Percentiles rank a stretch among this genome's conserved stretches.
Evolutionary conservation across 768 basidiomycete genomes (phyloP).

Genomic region (Mycena olivaceomarginata): DNA sequence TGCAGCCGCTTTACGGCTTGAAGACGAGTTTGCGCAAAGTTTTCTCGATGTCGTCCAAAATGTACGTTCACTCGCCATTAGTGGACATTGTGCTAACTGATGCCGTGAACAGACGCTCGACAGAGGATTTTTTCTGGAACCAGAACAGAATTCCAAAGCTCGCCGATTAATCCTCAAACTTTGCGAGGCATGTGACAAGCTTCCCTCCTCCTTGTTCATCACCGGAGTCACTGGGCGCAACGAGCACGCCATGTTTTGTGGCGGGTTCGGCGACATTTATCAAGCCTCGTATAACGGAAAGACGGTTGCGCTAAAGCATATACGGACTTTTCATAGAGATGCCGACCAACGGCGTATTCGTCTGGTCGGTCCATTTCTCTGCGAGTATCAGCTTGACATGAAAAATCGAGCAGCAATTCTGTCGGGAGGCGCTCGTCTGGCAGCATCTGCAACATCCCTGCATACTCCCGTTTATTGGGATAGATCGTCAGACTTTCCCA

Average conservation of each 20-base stretch:
- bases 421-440: conserved; percentile 55
- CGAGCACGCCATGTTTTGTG: conserved; percentile 32
- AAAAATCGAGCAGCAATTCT: conserved; percentile 46
- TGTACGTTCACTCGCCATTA: not conserved
- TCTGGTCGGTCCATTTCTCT: not conserved
- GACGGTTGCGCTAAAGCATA: conserved; percentile 24
- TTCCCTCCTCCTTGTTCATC: conserved; percentile 45
- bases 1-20: conserved; percentile 9
- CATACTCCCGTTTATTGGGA: conserved; percentile 55
- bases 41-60: conserved; percentile 31
- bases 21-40: conserved; percentile 13
- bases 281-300: conserved; percentile 33
- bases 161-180: conserved; percentile 43
- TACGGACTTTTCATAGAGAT: conserved; percentile 10
- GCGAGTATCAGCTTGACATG: not conserved
- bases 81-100: not conserved
- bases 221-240: conserved; percentile 35
- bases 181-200: conserved; percentile 35
- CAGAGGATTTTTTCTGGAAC: conserved; percentile 1
- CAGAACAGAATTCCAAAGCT: conserved; percentile 14
- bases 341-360: conserved; percentile 21
- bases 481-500: conserved; percentile 51
- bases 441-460: conserved; percentile 52
- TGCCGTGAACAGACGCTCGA: conserved; percentile 13
- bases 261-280: conserved; percentile 49